phyloP scores from a whole-genome alignment of 1,284 basidiomycete genomes.

The Leccinum pallidistipes region DNA sequence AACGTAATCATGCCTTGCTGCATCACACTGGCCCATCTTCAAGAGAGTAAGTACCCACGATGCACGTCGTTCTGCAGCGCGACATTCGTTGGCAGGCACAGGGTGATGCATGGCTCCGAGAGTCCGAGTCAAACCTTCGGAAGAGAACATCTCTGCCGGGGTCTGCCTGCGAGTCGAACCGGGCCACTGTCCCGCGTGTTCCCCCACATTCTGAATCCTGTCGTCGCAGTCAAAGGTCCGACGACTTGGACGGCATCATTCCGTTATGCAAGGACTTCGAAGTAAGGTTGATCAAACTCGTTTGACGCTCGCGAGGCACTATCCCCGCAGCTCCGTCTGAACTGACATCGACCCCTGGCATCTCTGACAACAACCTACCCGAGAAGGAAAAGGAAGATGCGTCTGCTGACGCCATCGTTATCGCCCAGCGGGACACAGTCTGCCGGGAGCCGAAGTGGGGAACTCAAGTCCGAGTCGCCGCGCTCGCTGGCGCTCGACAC shows the following conservation, averaged over 20 bases:
- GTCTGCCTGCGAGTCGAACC: conserved; percentile 63
- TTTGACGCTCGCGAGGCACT: conserved; percentile 62
- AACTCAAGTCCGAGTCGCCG: conserved; percentile 16
- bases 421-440: conserved; percentile 35
- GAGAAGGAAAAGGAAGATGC: conserved; percentile 41
- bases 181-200: conserved; percentile 64
- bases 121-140: conserved; percentile 36
- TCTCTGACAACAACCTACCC: conserved; percentile 53
- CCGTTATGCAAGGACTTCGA: conserved; percentile 72
- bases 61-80: background rate
- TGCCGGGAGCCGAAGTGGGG: conserved; percentile 11
- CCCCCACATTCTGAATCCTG: conserved; percentile 64
- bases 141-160: conserved; percentile 52
- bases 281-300: conserved; percentile 73
- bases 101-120: conserved; percentile 53
- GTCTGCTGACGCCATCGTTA: conserved; percentile 18
- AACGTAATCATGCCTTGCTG: conserved; percentile 24
- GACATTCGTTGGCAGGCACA: conserved; percentile 41
- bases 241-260: conserved; percentile 69
- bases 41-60: conserved; percentile 18
- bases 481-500: conserved; percentile 33
- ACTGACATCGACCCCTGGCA: conserved; percentile 52
- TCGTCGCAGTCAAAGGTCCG: conserved; percentile 82
- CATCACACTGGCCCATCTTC: conserved; percentile 31
- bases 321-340: conserved; percentile 29